Evolutionary conservation across 1,284 basidiomycete species (phyloP).

Genomic region (Mycena citricolor): DNA sequence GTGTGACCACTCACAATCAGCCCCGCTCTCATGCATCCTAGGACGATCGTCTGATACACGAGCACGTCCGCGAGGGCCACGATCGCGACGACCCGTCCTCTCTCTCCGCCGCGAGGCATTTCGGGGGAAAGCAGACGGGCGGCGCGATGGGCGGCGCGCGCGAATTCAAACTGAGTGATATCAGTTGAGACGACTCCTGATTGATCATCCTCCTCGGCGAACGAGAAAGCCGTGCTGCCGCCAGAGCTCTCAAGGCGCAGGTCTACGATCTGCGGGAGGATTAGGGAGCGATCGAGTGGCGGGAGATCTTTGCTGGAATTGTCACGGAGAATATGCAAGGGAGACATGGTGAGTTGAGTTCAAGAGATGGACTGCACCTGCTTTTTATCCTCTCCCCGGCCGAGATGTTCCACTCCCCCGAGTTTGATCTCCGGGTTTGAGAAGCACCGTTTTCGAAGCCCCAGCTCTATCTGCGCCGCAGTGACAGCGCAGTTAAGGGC

Average conservation of each 20-base stretch:
- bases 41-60: slow-evolving; percentile 26
- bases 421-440: too few relatives aligned
- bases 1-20: slow-evolving; percentile 21
- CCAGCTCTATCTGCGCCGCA: too few relatives aligned
- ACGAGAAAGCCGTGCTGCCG: slow-evolving; percentile 21
- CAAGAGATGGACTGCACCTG: too few relatives aligned
- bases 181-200: slow-evolving; percentile 11
- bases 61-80: slow-evolving; percentile 24
- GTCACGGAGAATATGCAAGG: background rate
- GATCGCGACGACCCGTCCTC: slow-evolving; percentile 25
- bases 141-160: slow-evolving; percentile 27
- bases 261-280: slow-evolving; percentile 21
- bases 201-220: slow-evolving; percentile 11
- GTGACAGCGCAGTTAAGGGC: too few relatives aligned
- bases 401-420: too few relatives aligned
- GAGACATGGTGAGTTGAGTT: too few relatives aligned
- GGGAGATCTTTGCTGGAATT: slow-evolving; percentile 17
- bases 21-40: slow-evolving; percentile 26
- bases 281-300: slow-evolving; percentile 20
- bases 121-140: slow-evolving; percentile 25
- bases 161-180: slow-evolving; percentile 29
- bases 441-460: too few relatives aligned
- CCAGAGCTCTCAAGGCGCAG: slow-evolving; percentile 23
- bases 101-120: slow-evolving; percentile 20
- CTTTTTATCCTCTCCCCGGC: too few relatives aligned